Evolutionary conservation across 1,284 basidiomycete genomes (phyloP), one percentile per base, ranked within the genome.

Genomic region (Puccinia polysora): DNA sequence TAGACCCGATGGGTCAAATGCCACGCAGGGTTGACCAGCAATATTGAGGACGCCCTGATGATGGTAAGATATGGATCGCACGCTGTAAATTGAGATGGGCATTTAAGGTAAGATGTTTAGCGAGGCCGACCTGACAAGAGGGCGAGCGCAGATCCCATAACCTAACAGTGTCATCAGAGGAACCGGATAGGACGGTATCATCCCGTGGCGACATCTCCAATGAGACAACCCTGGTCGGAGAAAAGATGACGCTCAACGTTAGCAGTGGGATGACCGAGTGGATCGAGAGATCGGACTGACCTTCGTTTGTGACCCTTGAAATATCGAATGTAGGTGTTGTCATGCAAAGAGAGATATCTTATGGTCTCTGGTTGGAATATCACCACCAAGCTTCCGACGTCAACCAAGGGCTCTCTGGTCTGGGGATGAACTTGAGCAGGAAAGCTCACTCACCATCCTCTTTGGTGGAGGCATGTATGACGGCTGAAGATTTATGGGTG

Each of bases 291-390:
- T 14, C 14, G 20, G n/a, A 76, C 82, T 70, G 25, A 84, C 83
- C 77, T 85, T 59, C 85, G 88, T 76, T 88, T 92, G 82, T 99
- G 96, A 0, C 96, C 96, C 76, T 87, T 89, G 83, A 95, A 97
- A 81, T 98, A 98, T 75, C 90, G 87, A 36, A 97, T 82, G 79
- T 94, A 99, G 80, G 89, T 91, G 83, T 97, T 97, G 83, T 96
- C 91, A 81, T 97, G 91, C 73, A 97, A 80, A 1, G 90, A 92
- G 77, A 96, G 91, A 80, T 97, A 97, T 28, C 96, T 87, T 74
- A 99, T 86, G 0, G 90, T 91, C 77, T 97, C 80, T 79, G 68
- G 1, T 23, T 49, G 18, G 18, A 7, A 18, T 43, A 8, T 18
- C 1, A 59, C 12, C 10, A 6, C 36, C 4, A 43, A 59, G 30